A percentile compares a stretch with the other conserved stretches of the same genome.
These are phyloP conservation scores for Vigna reflexopilosa DNA, from an alignment of 306 rosid species.

Conservation along the genomic window DNA sequence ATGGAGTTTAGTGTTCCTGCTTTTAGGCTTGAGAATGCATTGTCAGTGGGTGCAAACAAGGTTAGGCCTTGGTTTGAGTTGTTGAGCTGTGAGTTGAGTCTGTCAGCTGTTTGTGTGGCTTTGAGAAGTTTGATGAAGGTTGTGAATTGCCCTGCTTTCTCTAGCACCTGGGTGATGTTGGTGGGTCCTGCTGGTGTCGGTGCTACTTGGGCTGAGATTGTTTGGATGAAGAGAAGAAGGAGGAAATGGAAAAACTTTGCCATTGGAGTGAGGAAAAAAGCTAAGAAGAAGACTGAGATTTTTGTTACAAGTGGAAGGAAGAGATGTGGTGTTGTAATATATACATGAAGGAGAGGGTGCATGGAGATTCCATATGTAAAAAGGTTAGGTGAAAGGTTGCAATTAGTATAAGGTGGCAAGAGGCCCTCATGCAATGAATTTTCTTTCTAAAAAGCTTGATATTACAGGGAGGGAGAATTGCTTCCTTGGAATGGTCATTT, in stretches of 20 bases:
- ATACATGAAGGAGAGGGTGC: conserved; percentile 34
- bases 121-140: conserved; percentile 74
- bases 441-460: conserved; percentile 36
- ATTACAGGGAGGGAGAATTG: conserved; percentile 29
- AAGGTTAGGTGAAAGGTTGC: conserved; percentile 66
- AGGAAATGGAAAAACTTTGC: conserved; percentile 42
- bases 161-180: conserved; percentile 72
- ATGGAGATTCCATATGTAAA: conserved; percentile 31
- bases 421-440: conserved; percentile 50
- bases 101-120: conserved; percentile 65
- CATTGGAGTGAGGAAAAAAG: conserved; percentile 30
- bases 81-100: conserved; percentile 80
- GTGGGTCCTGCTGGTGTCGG: conserved; percentile 74
- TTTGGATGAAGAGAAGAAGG: conserved; percentile 33
- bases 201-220: conserved; percentile 30
- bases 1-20: conserved; percentile 79
- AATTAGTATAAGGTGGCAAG: conserved; percentile 55
- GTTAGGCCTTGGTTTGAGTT: conserved; percentile 87
- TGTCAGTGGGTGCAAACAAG: conserved; percentile 90
- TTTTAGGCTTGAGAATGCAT: conserved; percentile 71
- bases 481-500: conserved; percentile 64
- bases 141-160: conserved; percentile 90
- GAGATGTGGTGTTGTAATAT: conserved; percentile 26
- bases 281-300: not conserved
- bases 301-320: conserved; percentile 36